A percentile compares a stretch with the other conserved stretches of the same genome.
Conservation (phyloP, 2,329 filamentous ascomycete genomes). For the Hypoxylon sp. region DNA sequence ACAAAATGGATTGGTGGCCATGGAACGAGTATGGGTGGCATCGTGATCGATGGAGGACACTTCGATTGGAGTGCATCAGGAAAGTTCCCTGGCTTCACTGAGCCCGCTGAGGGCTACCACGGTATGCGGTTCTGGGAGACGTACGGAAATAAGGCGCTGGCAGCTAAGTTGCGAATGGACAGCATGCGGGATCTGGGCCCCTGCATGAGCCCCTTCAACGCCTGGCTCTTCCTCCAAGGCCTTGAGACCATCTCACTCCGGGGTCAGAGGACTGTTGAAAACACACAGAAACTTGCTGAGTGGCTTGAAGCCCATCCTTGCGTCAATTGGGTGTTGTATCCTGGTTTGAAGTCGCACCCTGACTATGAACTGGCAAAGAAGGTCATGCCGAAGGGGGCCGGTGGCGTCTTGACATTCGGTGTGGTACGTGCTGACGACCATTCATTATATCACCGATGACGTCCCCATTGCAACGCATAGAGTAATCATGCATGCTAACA, state of each 20-base stretch:
- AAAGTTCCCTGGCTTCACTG: slow-evolving; percentile 79
- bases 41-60: slow-evolving; percentile 77
- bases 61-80: slow-evolving; percentile 80
- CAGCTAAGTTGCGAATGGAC: slow-evolving; percentile 78
- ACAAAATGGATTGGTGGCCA: slow-evolving; percentile 84
- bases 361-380: slow-evolving; percentile 77
- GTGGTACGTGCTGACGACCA: slow-evolving; percentile 68
- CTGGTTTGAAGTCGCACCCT: slow-evolving; percentile 75
- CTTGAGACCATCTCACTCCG: slow-evolving; percentile 78
- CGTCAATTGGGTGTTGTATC: slow-evolving; percentile 81
- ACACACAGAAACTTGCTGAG: slow-evolving; percentile 74
- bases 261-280: slow-evolving; percentile 76
- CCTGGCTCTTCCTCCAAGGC: slow-evolving; percentile 78
- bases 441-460: slow-evolving; percentile 17
- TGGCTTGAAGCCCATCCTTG: slow-evolving; percentile 78
- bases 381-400: slow-evolving; percentile 77
- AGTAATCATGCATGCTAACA: slow-evolving; percentile 63
- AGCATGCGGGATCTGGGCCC: slow-evolving; percentile 78
- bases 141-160: slow-evolving; percentile 75
- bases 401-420: slow-evolving; percentile 80
- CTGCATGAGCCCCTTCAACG: slow-evolving; percentile 79
- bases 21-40: slow-evolving; percentile 78
- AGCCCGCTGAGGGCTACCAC: slow-evolving; percentile 78
- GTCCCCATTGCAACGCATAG: slow-evolving; percentile 5
- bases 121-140: slow-evolving; percentile 80